Conservation (phyloP, 139 green algal species). For the Coelastrella sp. region DNA sequence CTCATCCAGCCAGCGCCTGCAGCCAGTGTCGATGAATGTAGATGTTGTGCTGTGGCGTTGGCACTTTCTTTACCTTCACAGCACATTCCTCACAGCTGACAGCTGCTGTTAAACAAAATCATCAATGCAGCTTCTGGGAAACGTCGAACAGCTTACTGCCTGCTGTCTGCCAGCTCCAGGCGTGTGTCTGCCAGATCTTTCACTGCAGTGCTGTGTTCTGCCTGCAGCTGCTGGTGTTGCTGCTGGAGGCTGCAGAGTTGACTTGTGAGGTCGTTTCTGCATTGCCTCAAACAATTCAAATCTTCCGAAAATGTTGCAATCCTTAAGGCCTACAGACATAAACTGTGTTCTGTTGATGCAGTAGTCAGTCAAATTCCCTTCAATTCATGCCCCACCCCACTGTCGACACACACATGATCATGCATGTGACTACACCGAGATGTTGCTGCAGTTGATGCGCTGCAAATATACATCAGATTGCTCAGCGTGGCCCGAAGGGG, state of each 20-base stretch:
- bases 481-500: background rate
- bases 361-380: background rate
- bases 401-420: too few relatives aligned
- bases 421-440: background rate
- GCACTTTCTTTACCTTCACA: too few relatives aligned
- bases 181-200: constrained; percentile 14
- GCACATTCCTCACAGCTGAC: too few relatives aligned
- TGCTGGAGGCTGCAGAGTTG: constrained; percentile 29
- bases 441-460: background rate
- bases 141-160: background rate
- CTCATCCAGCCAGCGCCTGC: constrained; percentile 37
- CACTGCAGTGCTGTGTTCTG: background rate
- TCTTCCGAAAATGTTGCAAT: constrained; percentile 21
- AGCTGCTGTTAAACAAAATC: too few relatives aligned
- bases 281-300: background rate
- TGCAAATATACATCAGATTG: too few relatives aligned
- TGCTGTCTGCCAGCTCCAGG: constrained; percentile 2
- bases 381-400: too few relatives aligned
- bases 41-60: too few relatives aligned
- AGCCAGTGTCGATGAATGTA: background rate
- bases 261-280: background rate
- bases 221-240: constrained; percentile 29
- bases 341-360: background rate
- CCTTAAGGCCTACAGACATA: background rate
- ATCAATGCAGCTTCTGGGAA: background rate